Conservation (phyloP, 2,329 filamentous ascomycete species). For the Ophiocordyceps polyrhachis-furcata region DNA sequence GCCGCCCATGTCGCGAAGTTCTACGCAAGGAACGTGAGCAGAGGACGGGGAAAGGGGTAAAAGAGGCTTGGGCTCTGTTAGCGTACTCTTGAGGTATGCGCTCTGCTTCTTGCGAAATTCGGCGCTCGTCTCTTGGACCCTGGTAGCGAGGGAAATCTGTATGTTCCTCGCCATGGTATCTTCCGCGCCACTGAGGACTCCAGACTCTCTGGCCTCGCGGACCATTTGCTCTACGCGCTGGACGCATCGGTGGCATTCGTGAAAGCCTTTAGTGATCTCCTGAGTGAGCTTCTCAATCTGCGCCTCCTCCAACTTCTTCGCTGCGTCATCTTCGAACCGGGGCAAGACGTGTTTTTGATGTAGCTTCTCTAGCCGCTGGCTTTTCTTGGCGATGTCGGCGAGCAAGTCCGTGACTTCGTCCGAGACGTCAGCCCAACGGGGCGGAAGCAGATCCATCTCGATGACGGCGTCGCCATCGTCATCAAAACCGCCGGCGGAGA, state of each 20-base stretch:
- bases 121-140: slow-evolving; percentile 83
- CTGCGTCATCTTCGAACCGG: slow-evolving; percentile 87
- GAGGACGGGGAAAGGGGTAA: background rate
- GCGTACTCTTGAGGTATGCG: slow-evolving; percentile 76
- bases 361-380: slow-evolving; percentile 70
- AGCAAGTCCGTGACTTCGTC: slow-evolving; percentile 82
- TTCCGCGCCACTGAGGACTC: slow-evolving; percentile 60
- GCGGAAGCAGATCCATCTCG: slow-evolving; percentile 93
- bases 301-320: slow-evolving; percentile 69
- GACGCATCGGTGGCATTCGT: slow-evolving; percentile 77
- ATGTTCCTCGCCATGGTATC: slow-evolving; percentile 95
- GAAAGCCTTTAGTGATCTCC: slow-evolving; percentile 74
- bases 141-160: slow-evolving; percentile 71
- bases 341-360: slow-evolving; percentile 96
- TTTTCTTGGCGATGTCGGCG: slow-evolving; percentile 62
- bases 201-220: slow-evolving; percentile 54
- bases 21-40: slow-evolving; percentile 20
- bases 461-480: slow-evolving; percentile 91
- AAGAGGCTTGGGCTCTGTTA: background rate
- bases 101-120: slow-evolving; percentile 95
- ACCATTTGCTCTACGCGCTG: slow-evolving; percentile 79
- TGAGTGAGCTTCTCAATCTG: slow-evolving; percentile 86
- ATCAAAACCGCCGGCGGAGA: slow-evolving; percentile 58
- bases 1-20: slow-evolving; percentile 55
- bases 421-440: slow-evolving; percentile 86